Evolutionary conservation across 495 filamentous ascomycete species (phyloP).

Genomic region (Penicillium lagena): DNA sequence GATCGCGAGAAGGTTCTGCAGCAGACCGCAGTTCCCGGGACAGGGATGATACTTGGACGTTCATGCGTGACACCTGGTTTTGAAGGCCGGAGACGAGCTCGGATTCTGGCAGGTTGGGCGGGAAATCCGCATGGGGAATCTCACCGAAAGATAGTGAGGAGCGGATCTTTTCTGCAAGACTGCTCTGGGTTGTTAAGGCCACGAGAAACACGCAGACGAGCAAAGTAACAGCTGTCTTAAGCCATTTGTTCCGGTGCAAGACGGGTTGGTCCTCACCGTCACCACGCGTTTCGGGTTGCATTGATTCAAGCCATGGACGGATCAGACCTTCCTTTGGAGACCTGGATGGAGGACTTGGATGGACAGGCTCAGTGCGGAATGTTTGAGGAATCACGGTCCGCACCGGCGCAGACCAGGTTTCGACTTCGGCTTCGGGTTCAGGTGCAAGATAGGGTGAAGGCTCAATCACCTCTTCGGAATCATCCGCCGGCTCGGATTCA

Average conservation of each 20-base stretch:
- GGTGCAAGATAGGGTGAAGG: not conserved
- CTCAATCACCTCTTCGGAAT: not conserved
- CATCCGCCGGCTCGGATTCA: slow-evolving; percentile 1
- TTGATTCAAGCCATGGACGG: slow-evolving; percentile 3
- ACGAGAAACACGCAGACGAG: slow-evolving; percentile 8
- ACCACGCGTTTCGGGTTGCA: not conserved
- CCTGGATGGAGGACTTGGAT: not conserved
- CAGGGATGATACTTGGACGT: slow-evolving; percentile 28
- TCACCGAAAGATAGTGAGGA: slow-evolving; percentile 4
- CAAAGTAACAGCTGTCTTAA: slow-evolving; percentile 1
- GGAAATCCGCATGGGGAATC: slow-evolving; percentile 1
- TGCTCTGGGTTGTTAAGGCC: not conserved
- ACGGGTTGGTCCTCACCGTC: not conserved
- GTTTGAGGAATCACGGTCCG: slow-evolving; percentile 21
- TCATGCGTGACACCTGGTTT: slow-evolving; percentile 24
- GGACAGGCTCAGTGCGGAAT: not conserved
- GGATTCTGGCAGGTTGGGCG: slow-evolving; percentile 16
- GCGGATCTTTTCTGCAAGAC: slow-evolving; percentile 3
- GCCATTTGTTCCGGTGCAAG: slow-evolving; percentile 3
- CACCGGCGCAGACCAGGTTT: slow-evolving; percentile 13
- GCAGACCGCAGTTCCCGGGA: slow-evolving; percentile 27
- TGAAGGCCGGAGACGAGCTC: slow-evolving; percentile 21
- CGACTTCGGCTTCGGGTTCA: too few relatives aligned
- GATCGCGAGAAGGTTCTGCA: slow-evolving; percentile 9
- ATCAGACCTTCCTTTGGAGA: slow-evolving; percentile 1